Evolutionary conservation across 2,329 filamentous ascomycete species (phyloP).

Genomic region (Nemania sp.): DNA sequence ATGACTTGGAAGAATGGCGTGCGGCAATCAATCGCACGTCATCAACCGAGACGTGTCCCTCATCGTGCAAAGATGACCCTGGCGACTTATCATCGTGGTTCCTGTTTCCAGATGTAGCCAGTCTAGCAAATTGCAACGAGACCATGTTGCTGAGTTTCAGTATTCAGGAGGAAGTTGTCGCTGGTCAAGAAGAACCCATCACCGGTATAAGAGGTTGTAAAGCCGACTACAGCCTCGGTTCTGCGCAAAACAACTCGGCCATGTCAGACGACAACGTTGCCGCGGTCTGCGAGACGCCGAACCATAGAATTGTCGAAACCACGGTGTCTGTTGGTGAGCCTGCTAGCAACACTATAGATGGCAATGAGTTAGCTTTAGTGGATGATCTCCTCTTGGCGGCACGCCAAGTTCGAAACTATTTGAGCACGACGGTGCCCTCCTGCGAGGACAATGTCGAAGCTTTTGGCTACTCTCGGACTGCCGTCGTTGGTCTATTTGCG

Average conservation of each 20-base stretch:
- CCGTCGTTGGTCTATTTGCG: neutral
- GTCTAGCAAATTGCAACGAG: conserved; percentile 5
- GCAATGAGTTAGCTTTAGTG: neutral
- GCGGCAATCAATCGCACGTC: neutral
- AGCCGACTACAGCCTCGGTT: neutral
- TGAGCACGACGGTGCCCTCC: neutral
- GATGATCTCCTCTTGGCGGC: neutral
- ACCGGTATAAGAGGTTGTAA: conserved; percentile 5
- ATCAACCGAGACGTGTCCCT: neutral
- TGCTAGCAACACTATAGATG: neutral
- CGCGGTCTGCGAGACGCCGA: conserved; percentile 1
- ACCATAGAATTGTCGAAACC: neutral
- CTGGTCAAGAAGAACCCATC: neutral
- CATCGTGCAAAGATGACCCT: neutral
- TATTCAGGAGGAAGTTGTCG: neutral
- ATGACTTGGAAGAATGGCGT: conserved; percentile 4
- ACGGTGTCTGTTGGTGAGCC: neutral
- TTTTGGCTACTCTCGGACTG: conserved; percentile 1
- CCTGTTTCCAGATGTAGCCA: conserved; percentile 1
- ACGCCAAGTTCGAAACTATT: neutral
- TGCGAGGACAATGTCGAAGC: neutral
- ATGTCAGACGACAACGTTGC: neutral
- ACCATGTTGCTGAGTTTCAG: conserved; percentile 6
- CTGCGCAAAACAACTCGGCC: neutral
- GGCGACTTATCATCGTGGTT: conserved; percentile 1